Evolutionary conservation across 495 filamentous ascomycete species (phyloP).

Genomic region (Aspergillus asperescens): DNA sequence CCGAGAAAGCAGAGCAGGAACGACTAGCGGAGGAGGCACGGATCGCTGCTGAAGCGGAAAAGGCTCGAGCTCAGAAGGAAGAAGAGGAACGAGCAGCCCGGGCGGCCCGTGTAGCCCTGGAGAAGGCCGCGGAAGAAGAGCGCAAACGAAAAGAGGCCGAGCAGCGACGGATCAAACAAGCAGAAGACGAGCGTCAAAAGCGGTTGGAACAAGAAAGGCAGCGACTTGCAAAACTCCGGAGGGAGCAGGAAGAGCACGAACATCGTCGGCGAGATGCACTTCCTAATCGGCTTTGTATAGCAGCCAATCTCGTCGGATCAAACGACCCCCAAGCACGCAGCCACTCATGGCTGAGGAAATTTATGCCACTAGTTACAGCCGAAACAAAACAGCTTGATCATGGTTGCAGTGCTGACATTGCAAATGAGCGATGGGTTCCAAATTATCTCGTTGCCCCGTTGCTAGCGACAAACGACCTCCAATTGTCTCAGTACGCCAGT

Average conservation of each 20-base stretch:
- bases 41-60: slow-evolving; percentile 43
- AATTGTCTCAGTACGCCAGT: slow-evolving; percentile 64
- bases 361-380: slow-evolving; percentile 49
- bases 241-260: slow-evolving; percentile 51
- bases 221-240: slow-evolving; percentile 42
- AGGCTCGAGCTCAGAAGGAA: slow-evolving; percentile 38
- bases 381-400: slow-evolving; percentile 45
- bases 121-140: slow-evolving; percentile 50
- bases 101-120: slow-evolving; percentile 40
- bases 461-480: slow-evolving; percentile 69
- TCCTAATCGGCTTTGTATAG: slow-evolving; percentile 44
- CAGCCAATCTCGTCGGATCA: slow-evolving; percentile 46
- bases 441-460: slow-evolving; percentile 72
- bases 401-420: slow-evolving; percentile 33
- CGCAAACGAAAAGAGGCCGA: slow-evolving; percentile 49
- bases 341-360: slow-evolving; percentile 44
- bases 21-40: slow-evolving; percentile 36
- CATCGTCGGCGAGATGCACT: slow-evolving; percentile 54
- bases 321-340: slow-evolving; percentile 42
- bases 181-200: slow-evolving; percentile 51
- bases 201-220: slow-evolving; percentile 53
- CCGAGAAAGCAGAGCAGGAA: slow-evolving; percentile 11
- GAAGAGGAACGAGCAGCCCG: slow-evolving; percentile 40
- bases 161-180: slow-evolving; percentile 47
- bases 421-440: slow-evolving; percentile 66